Percentiles rank a stretch among this genome's conserved stretches.
Conservation (phyloP, 164 flowering plant species). For the Hamamelis virginiana region DNA sequence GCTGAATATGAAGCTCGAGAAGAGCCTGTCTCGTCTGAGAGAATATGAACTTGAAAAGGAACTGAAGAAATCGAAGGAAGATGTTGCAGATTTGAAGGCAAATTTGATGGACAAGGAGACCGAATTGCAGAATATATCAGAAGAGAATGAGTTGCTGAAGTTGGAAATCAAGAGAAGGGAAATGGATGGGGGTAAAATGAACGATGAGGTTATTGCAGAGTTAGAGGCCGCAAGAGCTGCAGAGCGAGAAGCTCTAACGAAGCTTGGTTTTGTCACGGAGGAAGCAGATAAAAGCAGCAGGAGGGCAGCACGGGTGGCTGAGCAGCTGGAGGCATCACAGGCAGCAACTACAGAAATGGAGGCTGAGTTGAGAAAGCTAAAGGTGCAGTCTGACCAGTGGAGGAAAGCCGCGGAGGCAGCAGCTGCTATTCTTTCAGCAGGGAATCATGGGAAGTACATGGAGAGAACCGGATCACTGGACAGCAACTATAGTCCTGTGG, state of each 20-base stretch:
- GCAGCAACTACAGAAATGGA: conserved; percentile 71
- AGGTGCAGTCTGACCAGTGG: conserved; percentile 96
- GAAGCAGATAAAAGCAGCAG: conserved; percentile 65
- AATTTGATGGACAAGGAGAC: conserved; percentile 72
- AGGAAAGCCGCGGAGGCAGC: conserved; percentile 99
- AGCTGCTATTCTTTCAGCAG: conserved; percentile 74
- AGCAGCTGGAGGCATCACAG: conserved; percentile 82
- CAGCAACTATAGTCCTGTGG: conserved; percentile 38
- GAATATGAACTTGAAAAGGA: conserved; percentile 42
- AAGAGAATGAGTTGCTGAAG: conserved; percentile 72
- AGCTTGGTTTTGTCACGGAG: conserved; percentile 51
- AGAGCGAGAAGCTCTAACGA: conserved; percentile 60
- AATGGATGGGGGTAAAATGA: conserved; percentile 22
- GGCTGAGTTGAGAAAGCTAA: conserved; percentile 75
- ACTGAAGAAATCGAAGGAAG: conserved; percentile 33
- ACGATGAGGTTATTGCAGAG: conserved; percentile 29
- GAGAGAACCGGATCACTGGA: conserved; percentile 74
- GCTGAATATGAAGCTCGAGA: conserved; percentile 41
- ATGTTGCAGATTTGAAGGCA: conserved; percentile 48
- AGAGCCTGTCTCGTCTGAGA: conserved; percentile 20
- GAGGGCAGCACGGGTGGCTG: conserved; percentile 51
- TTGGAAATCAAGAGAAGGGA: conserved; percentile 42
- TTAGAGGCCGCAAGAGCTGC: conserved; percentile 50
- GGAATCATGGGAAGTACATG: conserved; percentile 58
- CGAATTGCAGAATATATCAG: conserved; percentile 52